Evolutionary conservation across 345 rosid species (phyloP), one percentile per base, ranked within the genome.

Genomic region (Aquilaria sinensis): DNA sequence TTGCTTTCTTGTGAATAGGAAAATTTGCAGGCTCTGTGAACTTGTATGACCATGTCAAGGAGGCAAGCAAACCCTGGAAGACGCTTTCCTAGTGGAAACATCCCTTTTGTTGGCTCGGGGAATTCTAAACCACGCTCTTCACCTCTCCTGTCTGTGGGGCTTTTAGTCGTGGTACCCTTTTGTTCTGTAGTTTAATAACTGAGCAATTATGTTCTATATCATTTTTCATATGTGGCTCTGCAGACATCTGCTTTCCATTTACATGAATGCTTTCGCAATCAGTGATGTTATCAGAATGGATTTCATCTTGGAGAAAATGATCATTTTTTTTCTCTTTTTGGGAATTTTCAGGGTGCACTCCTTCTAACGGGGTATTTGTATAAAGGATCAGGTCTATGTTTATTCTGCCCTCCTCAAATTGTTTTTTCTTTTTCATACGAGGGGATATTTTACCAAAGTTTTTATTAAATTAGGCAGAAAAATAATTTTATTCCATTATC

Each of bases 61-160:
- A 81, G 89, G 72, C 82, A 78, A n/a, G 83, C 74, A 41, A 84
- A 77, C 74, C 87, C 80, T 13, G 51, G 81, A 47, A 79, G 93
- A 49, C 93, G 81, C 53, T 57, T 75, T 57, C 72, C 63, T 54
- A 85, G 80, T 56, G 74, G 81, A 68, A 63, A 83, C 75, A 65
- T 80, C 45, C 76, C 85, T 30, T 80, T 84, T 58, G 67, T 65
- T 41, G 80, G 85, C 15, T 78, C 80, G 0, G 62, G 55, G 53
- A 76, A 84, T 53, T 77, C 89, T 14, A 86, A 84, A 71, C 64
- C 89, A 51, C 89, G 84, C 30, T 68, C 89, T 0, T 72, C 80
- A 3, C 84, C 89, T 33, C 31, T 78, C n/a, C 67, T 86, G 34
- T 76, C 87, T 31, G 32, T 73, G 10, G 74, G 78, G 47, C 81